Evolutionary conservation across 2,329 filamentous ascomycete species (phyloP).

Genomic region (Fusarium sp.): DNA sequence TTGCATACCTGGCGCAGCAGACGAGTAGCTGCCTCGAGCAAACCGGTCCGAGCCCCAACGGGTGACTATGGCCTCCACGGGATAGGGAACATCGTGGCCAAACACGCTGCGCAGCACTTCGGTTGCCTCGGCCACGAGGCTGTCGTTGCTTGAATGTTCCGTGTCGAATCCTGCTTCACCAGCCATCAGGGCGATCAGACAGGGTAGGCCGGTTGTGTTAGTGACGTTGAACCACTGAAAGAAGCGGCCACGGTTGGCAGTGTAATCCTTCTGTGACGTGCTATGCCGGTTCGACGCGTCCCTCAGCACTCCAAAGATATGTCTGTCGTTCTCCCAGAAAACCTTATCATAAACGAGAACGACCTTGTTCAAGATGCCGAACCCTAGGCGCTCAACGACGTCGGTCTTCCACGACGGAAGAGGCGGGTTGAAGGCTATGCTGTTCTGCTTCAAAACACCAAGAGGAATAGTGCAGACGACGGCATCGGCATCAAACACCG

Average conservation of each 20-base stretch:
- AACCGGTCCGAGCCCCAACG: constrained; percentile 94
- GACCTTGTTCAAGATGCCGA: constrained; percentile 95
- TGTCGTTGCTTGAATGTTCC: constrained; percentile 81
- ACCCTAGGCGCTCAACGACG: constrained; percentile 88
- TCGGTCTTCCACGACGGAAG: constrained; percentile 90
- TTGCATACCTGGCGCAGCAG: constrained; percentile 85
- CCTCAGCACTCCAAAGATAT: constrained; percentile 94
- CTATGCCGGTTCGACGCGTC: constrained; percentile 80
- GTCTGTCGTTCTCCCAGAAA: constrained; percentile 91
- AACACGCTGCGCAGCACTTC: constrained; percentile 85
- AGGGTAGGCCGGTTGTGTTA: constrained; percentile 89
- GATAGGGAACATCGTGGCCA: constrained; percentile 78
- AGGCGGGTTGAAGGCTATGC: constrained; percentile 88
- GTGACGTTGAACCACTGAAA: constrained; percentile 99
- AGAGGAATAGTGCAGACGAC: constrained; percentile 93
- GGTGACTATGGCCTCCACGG: constrained; percentile 89
- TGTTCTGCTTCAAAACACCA: constrained; percentile 89
- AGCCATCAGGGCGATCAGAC: constrained; percentile 93
- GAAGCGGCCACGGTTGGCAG: constrained; percentile 86
- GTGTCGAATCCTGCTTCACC: constrained; percentile 93
- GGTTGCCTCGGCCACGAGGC: constrained; percentile 86
- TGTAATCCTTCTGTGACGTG: constrained; percentile 85
- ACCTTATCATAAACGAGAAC: constrained; percentile 89
- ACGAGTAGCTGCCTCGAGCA: constrained; percentile 96
- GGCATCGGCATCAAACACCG: constrained; percentile 84